phyloP scores from a whole-genome alignment of 2,329 filamentous ascomycete genomes.

The Aspergillus aculeatinus region DNA sequence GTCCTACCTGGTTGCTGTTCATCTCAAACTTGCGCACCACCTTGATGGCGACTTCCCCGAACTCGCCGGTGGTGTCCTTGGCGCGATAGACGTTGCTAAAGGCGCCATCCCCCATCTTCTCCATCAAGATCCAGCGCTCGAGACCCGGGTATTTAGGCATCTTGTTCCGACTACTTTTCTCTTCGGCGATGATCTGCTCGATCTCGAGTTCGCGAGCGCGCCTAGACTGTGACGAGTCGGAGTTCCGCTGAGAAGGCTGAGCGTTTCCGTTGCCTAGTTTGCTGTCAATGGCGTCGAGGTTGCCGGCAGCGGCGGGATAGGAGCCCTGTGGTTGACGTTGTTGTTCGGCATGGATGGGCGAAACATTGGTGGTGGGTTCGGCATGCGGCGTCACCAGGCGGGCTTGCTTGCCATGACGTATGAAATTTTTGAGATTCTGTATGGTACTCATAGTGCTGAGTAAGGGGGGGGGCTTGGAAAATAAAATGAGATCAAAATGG shows the following conservation, averaged over 20 bases:
- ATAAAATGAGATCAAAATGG: background rate
- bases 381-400: conserved; percentile 63
- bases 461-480: conserved; percentile 1
- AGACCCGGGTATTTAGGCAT: conserved; percentile 83
- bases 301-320: conserved; percentile 54
- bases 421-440: conserved; percentile 97
- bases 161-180: conserved; percentile 80
- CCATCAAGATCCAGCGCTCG: conserved; percentile 79
- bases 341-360: conserved; percentile 63
- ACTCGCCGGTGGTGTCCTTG: conserved; percentile 68
- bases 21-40: conserved; percentile 99
- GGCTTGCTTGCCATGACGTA: conserved; percentile 96
- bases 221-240: conserved; percentile 59
- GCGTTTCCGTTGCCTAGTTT: conserved; percentile 64
- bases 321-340: conserved; percentile 53
- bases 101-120: conserved; percentile 98
- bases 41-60: conserved; percentile 90
- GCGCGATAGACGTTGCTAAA: conserved; percentile 99
- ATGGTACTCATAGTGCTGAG: conserved; percentile 64
- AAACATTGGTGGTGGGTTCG: conserved; percentile 63
- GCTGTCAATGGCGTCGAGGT: conserved; percentile 62
- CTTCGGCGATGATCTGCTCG: conserved; percentile 84
- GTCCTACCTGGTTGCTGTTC: conserved; percentile 94
- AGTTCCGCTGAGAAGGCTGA: conserved; percentile 49
- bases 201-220: conserved; percentile 62